phyloP scores from a whole-genome alignment of 2,329 filamentous ascomycete species.

The Cercospora sp. region DNA sequence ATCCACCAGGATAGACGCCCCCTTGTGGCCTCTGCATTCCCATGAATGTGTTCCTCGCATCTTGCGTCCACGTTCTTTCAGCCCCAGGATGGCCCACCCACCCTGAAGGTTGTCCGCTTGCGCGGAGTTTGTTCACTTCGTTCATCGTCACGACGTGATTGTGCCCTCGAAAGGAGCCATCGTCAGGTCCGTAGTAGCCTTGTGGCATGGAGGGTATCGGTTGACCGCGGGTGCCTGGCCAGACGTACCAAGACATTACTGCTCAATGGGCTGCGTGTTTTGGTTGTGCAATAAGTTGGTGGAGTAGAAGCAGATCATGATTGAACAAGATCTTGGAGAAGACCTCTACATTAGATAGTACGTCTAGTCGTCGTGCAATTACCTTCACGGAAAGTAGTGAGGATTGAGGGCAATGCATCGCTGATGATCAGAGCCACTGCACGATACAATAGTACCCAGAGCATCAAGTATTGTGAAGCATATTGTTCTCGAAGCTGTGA shows the following conservation, averaged over 20 bases:
- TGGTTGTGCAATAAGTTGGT: neutral
- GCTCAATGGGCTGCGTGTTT: neutral
- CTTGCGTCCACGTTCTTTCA: neutral
- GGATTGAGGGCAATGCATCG: neutral
- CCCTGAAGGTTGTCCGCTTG: neutral
- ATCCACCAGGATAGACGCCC: neutral
- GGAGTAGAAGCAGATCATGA: neutral
- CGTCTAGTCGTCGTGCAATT: neutral
- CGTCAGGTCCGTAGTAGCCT: neutral
- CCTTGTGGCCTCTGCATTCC: neutral
- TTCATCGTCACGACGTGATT: neutral
- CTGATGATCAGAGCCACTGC: neutral
- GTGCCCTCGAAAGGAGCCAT: neutral
- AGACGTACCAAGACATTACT: neutral
- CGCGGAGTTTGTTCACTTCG: neutral
- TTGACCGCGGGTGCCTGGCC: neutral
- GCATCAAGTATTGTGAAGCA: neutral
- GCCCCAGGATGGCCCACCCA: neutral
- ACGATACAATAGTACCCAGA: neutral
- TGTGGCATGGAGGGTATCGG: neutral
- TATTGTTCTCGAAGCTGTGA: neutral
- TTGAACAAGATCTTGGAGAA: neutral
- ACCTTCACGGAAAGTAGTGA: neutral
- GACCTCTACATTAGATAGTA: neutral
- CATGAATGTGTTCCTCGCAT: neutral